Base-by-base conservation (phyloP, 2,329 filamentous ascomycete species). In the Fusarium equiseti region DNA sequence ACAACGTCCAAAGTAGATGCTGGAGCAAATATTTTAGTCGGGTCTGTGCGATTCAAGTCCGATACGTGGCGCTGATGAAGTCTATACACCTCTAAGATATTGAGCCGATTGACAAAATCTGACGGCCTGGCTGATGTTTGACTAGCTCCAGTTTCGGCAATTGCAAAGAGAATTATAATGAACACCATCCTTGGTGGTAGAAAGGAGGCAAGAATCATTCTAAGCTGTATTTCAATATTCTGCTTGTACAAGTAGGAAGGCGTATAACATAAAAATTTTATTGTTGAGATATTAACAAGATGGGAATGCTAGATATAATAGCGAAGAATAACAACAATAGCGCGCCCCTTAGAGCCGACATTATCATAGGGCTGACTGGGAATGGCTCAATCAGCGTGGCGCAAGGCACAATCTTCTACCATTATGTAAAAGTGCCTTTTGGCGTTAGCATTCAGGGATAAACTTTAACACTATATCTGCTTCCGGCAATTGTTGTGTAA, bases 251-350 rank as follows among this genome's bases (percentile, higher is more conserved):
- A n/a, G 5, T 10, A 10, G 16, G 32, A 11, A n/a, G 5, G 9
- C 16, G 18, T 11, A 16, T 11, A 1, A 16, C 9, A n/a, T 1
- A 6, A 2, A 11, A 38, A 6, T 38, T 3, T 38, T 6, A 4
- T 16, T 16, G 5, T 16, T 35, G 32, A 2, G 32, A 38, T 9
- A 38, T 38, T 38, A 2, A 38, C 32, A 6, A 38, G 10, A 38
- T 38, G 18, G 35, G 35, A 38, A 16, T 38, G 18, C 10, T 6
- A n/a, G 18, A 11, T 11, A 38, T 38, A 38, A 38, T 5, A 38
- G 35, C n/a, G 1, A 38, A 11, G 8, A 18, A 38, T 38, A 38
- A 6, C 3, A 38, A 2, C 10, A 7, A 38, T 2, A n/a, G 18
- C 18, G 18, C 5, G 10, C 35, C 18, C 9, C 1, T n/a, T 2